A percentile compares a stretch with the other conserved stretches of the same genome.
phyloP scores from a whole-genome alignment of 805 yeast genomes.

The Lachancea thermotolerans region DNA sequence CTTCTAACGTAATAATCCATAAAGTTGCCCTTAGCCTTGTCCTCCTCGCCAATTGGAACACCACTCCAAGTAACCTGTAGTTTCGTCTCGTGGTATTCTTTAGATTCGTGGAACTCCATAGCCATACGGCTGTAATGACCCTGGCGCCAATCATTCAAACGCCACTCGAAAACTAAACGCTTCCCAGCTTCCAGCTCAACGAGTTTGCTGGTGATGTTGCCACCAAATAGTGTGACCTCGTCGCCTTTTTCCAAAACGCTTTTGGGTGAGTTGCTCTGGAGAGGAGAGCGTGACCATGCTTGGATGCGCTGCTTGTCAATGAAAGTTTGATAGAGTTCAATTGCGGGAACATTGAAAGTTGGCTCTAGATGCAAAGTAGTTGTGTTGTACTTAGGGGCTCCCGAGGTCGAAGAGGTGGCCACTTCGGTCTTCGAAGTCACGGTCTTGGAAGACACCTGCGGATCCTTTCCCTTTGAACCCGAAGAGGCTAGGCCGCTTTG shows the following conservation, averaged over 20 bases:
- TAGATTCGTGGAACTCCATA: conserved; percentile 51
- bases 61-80: conserved; percentile 76
- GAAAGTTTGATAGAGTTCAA: conserved; percentile 73
- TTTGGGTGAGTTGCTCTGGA: conserved; percentile 40
- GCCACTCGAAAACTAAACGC: conserved; percentile 71
- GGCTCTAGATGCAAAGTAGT: conserved; percentile 72
- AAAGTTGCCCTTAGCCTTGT: conserved; percentile 75
- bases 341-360: conserved; percentile 79
- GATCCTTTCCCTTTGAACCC: background rate
- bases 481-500: conserved; percentile 13
- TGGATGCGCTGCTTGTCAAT: conserved; percentile 69
- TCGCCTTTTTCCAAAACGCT: conserved; percentile 43
- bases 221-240: conserved; percentile 71
- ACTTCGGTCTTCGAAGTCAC: conserved; percentile 5
- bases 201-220: conserved; percentile 72
- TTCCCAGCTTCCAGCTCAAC: conserved; percentile 51
- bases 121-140: conserved; percentile 70
- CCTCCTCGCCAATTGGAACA: conserved; percentile 93
- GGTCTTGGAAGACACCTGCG: conserved; percentile 13
- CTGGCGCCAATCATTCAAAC: conserved; percentile 81
- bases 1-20: conserved; percentile 84
- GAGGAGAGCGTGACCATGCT: conserved; percentile 82
- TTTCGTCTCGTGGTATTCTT: conserved; percentile 79
- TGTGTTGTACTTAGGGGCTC: conserved; percentile 67
- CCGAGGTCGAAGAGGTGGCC: background rate